Percentiles rank a stretch among this genome's conserved stretches.
These are phyloP conservation scores for Oropetium thomaeum DNA, from an alignment of 176 grass and related monocot species.

Conservation along the genomic window DNA sequence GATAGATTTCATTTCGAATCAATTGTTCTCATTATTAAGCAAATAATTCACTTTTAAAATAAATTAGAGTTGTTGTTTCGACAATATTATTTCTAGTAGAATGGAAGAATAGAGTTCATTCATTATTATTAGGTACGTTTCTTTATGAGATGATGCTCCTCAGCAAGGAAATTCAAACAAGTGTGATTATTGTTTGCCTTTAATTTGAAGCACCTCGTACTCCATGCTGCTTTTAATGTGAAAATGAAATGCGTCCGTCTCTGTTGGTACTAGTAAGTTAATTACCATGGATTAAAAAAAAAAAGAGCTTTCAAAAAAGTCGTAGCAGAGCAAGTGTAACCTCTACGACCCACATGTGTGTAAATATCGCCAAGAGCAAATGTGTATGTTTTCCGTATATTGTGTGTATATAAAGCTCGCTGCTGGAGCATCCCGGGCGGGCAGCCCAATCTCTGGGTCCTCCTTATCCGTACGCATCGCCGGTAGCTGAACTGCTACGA, in stretches of 20 bases:
- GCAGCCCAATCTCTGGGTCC: neutral
- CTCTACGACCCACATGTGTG: neutral
- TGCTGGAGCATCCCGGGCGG: neutral
- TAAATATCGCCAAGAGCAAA: neutral
- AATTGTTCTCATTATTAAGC: no score
- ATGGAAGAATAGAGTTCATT: no score
- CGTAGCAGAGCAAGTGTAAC: neutral
- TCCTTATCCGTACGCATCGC: neutral
- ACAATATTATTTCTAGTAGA: no score
- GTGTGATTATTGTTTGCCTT: neutral
- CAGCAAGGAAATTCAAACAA: neutral
- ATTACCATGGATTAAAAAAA: neutral
- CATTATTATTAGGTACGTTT: neutral
- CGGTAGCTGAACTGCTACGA: neutral
- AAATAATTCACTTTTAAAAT: no score
- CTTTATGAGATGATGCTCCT: neutral
- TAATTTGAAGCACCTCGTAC: neutral
- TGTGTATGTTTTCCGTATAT: neutral
- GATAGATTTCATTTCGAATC: no score
- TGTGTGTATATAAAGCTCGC: neutral
- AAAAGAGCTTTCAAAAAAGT: neutral
- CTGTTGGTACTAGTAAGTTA: neutral
- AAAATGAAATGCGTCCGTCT: neutral
- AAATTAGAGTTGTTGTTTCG: no score
- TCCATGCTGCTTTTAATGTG: neutral